A percentile compares a stretch with the other conserved stretches of the same genome.
phyloP scores from a whole-genome alignment of 2,329 filamentous ascomycete genomes.

The Torrubiellomyces zombiae region DNA sequence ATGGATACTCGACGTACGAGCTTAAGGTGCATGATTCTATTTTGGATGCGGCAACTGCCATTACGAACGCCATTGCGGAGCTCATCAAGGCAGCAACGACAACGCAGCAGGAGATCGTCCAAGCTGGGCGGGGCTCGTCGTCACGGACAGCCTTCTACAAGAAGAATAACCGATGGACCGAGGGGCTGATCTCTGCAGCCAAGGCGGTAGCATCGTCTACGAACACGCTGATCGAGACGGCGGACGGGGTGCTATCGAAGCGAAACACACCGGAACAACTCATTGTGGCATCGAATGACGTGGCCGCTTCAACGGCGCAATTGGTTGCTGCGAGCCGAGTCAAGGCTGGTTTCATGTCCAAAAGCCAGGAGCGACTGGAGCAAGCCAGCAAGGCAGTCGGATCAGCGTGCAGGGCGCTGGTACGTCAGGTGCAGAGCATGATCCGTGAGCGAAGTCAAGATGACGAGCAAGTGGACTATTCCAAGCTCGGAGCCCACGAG shows the following conservation, averaged over 20 bases:
- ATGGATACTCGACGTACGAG: slow-evolving; percentile 91
- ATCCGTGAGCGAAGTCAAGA: slow-evolving; percentile 75
- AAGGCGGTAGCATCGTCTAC: slow-evolving; percentile 91
- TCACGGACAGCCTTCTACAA: slow-evolving; percentile 95
- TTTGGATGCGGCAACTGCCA: slow-evolving; percentile 77
- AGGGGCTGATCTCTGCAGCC: slow-evolving; percentile 89
- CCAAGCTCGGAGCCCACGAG: slow-evolving; percentile 76
- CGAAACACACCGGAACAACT: slow-evolving; percentile 92
- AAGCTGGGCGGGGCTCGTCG: slow-evolving; percentile 73
- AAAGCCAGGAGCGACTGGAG: slow-evolving; percentile 85
- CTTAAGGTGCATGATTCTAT: slow-evolving; percentile 92
- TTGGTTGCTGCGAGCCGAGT: slow-evolving; percentile 89
- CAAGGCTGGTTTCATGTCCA: slow-evolving; percentile 96
- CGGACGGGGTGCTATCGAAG: slow-evolving; percentile 81
- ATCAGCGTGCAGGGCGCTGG: slow-evolving; percentile 68
- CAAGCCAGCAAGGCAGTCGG: slow-evolving; percentile 86
- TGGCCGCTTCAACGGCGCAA: slow-evolving; percentile 89
- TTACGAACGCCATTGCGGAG: slow-evolving; percentile 84
- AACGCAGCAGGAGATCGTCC: slow-evolving; percentile 92
- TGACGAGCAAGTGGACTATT: slow-evolving; percentile 76
- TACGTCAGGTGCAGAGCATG: slow-evolving; percentile 86
- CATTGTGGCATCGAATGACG: slow-evolving; percentile 94
- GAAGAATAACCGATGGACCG: slow-evolving; percentile 99
- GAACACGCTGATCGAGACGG: slow-evolving; percentile 93
- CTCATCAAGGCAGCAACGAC: slow-evolving; percentile 88